phyloP scores from a whole-genome alignment of 768 basidiomycete species.

The Mycena latifolia region DNA sequence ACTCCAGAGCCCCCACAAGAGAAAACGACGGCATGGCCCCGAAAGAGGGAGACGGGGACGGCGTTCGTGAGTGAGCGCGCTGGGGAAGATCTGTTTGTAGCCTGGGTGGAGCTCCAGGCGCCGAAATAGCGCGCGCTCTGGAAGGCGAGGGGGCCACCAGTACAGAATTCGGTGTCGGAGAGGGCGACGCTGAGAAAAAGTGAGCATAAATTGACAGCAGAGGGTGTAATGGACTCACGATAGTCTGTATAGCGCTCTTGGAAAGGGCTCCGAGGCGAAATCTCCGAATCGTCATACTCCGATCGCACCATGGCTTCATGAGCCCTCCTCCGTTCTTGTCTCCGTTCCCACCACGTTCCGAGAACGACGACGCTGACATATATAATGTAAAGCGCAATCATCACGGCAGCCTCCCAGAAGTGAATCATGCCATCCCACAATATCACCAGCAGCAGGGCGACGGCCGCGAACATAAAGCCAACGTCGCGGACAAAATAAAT shows the following conservation, averaged over 20 bases:
- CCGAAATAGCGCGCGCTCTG: constrained; percentile 47
- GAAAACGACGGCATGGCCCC: constrained; percentile 85
- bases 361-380: constrained; percentile 86
- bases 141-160: constrained; percentile 47
- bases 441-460: constrained; percentile 80
- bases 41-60: constrained; percentile 61
- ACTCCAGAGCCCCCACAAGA: constrained; percentile 95
- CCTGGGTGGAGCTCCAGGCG: constrained; percentile 36
- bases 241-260: constrained; percentile 72
- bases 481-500: constrained; percentile 92
- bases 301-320: constrained; percentile 66
- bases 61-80: constrained; percentile 59
- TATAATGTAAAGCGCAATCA: constrained; percentile 79
- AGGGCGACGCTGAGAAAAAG: constrained; percentile 27
- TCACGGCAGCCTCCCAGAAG: constrained; percentile 76
- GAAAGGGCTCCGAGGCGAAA: constrained; percentile 47
- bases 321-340: constrained; percentile 59
- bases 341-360: constrained; percentile 81
- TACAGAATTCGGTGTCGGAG: constrained; percentile 40
- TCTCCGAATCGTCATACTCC: constrained; percentile 68
- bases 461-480: constrained; percentile 91
- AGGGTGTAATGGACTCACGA: constrained; percentile 55
- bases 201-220: constrained; percentile 18
- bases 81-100: constrained; percentile 52
- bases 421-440: constrained; percentile 82